Conservation (phyloP, 495 filamentous ascomycete genomes). For the Neurospora discreta region DNA sequence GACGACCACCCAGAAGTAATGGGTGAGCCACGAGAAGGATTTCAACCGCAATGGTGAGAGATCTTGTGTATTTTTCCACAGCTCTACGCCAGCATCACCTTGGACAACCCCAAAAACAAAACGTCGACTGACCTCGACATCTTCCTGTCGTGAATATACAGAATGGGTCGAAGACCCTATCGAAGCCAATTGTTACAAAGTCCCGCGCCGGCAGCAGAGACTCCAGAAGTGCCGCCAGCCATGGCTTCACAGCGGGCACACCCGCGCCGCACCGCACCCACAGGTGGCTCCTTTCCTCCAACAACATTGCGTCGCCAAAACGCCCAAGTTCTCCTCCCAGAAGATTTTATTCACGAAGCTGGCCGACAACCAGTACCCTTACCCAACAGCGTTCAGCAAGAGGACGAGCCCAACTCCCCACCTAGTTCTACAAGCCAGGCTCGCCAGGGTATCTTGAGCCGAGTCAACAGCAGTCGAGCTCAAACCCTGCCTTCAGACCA, state of each 20-base stretch:
- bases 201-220: not conserved
- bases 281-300: not conserved
- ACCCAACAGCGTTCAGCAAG: not conserved
- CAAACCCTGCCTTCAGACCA: not conserved
- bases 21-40: not conserved
- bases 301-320: not conserved
- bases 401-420: not conserved
- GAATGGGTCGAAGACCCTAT: not conserved
- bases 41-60: not conserved
- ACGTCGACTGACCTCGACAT: not conserved
- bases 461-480: not conserved
- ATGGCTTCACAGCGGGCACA: not conserved
- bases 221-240: not conserved
- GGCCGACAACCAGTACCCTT: not conserved
- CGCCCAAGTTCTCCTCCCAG: not conserved
- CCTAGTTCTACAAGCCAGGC: too few relatives aligned
- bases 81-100: not conserved
- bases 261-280: not conserved
- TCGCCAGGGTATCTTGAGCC: not conserved
- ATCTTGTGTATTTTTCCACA: not conserved
- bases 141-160: not conserved
- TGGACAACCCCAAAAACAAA: not conserved
- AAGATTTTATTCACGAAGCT: not conserved
- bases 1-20: not conserved
- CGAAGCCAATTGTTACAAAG: not conserved